Percentiles rank a stretch among this genome's conserved stretches.
Conservation (phyloP, 805 yeast genomes). For the Diddensiella caesifluorescens region DNA sequence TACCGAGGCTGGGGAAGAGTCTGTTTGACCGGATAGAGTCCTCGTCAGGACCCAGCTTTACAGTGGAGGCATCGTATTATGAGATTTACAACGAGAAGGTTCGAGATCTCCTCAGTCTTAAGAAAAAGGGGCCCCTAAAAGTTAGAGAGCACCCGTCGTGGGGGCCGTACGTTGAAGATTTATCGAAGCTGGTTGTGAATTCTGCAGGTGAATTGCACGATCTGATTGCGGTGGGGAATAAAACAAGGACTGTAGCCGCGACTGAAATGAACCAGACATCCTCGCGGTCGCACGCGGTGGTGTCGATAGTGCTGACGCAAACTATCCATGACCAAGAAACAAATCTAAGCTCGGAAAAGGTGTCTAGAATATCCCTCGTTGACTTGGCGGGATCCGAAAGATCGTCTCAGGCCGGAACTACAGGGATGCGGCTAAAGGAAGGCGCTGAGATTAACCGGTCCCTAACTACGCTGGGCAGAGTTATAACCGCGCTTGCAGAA, state of each 20-base stretch:
- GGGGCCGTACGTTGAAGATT: conserved; percentile 61
- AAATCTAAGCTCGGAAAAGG: conserved; percentile 34
- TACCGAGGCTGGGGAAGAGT: conserved; percentile 54
- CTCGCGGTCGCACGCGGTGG: conserved; percentile 66
- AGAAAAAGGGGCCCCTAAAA: conserved; percentile 24
- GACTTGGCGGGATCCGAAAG: conserved; percentile 74
- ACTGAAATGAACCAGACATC: conserved; percentile 60
- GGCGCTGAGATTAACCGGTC: conserved; percentile 67
- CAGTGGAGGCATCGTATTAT: conserved; percentile 47
- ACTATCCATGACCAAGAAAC: conserved; percentile 38
- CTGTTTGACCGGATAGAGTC: conserved; percentile 41
- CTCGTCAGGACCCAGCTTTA: conserved; percentile 39
- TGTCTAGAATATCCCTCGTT: conserved; percentile 55
- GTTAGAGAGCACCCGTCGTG: conserved; percentile 57
- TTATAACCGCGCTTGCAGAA: conserved; percentile 41
- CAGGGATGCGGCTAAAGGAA: conserved; percentile 36
- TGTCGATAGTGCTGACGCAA: conserved; percentile 51
- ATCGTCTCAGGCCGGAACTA: conserved; percentile 47
- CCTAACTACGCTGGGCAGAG: conserved; percentile 61
- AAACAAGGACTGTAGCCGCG: conserved; percentile 52
- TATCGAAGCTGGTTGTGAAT: conserved; percentile 42
- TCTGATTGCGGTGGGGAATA: conserved; percentile 44
- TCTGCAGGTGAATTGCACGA: conserved; percentile 41
- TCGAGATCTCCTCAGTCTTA: conserved; percentile 43
- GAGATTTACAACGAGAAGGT: conserved; percentile 68